These are phyloP conservation scores for Magnolia kwangsiensis DNA, from an alignment of 164 flowering plant genomes.

Conservation along the genomic window DNA sequence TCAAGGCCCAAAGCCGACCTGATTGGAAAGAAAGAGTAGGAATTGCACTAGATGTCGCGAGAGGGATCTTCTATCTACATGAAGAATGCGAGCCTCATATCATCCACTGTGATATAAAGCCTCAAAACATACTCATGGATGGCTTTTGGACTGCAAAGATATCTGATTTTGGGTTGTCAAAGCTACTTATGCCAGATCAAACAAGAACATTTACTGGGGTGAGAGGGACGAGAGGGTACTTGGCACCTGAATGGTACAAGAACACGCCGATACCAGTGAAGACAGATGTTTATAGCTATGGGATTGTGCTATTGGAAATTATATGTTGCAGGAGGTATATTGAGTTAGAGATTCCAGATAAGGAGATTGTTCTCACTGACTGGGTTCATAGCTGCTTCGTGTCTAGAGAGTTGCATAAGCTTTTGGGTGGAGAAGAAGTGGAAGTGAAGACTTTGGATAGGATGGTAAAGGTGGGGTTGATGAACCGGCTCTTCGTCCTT, in stretches of 20 bases:
- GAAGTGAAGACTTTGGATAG: slow-evolving; percentile 20
- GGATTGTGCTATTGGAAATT: slow-evolving; percentile 30
- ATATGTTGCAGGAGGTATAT: slow-evolving; percentile 19
- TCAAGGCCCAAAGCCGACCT: slow-evolving; percentile 7
- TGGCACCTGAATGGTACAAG: slow-evolving; percentile 40
- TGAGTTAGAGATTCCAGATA: slow-evolving; percentile 8
- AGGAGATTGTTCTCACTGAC: slow-evolving; percentile 22
- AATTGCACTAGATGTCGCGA: slow-evolving; percentile 22
- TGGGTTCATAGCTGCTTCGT: slow-evolving; percentile 31
- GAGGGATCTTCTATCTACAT: slow-evolving; percentile 24
- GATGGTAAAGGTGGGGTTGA: slow-evolving; percentile 28
- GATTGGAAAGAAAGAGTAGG: slow-evolving; percentile 20
- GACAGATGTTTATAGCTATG: slow-evolving; percentile 37
- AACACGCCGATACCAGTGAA: slow-evolving; percentile 27
- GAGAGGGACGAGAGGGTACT: slow-evolving; percentile 39
- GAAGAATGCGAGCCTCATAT: slow-evolving; percentile 30
- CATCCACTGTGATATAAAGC: slow-evolving; percentile 31
- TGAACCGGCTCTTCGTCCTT: slow-evolving; percentile 33
- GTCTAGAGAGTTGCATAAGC: slow-evolving; percentile 12
- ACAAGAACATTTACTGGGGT: slow-evolving; percentile 21
- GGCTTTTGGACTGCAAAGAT: slow-evolving; percentile 12
- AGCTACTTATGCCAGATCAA: slow-evolving; percentile 19
- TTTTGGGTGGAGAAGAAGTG: slow-evolving; percentile 15
- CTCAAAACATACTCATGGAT: slow-evolving; percentile 26
- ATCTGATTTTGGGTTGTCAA: slow-evolving; percentile 28